Evolutionary conservation across 805 yeast species (phyloP).

Genomic region (Pichia paraexigua): DNA sequence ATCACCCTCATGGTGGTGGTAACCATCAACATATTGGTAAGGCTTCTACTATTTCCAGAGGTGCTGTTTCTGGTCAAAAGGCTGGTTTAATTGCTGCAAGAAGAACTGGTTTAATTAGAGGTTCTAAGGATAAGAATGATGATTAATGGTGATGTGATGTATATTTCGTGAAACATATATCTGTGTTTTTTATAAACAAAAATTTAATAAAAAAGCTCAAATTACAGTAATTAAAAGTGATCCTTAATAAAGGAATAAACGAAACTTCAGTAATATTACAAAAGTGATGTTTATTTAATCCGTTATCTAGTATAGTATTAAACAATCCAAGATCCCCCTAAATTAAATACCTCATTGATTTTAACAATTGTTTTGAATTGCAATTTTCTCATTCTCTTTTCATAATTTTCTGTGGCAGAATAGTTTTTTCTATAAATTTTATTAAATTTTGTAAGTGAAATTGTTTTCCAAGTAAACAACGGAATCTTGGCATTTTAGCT

Average conservation of each 20-base stretch:
- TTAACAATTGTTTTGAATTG: too few species aligned
- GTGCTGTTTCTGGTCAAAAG: slow-evolving; percentile 99
- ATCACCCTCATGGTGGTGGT: slow-evolving; percentile 99
- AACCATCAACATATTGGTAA: slow-evolving; percentile 99
- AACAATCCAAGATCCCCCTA: too few species aligned
- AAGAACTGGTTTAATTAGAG: slow-evolving; percentile 99
- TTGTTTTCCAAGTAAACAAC: too few species aligned
- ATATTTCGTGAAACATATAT: slow-evolving; percentile 2
- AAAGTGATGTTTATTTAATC: background rate
- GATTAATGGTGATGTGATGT: slow-evolving; percentile 17
- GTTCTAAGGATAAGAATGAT: slow-evolving; percentile 70
- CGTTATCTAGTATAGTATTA: too few species aligned
- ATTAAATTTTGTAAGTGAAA: too few species aligned
- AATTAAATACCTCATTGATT: too few species aligned
- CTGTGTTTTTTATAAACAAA: slow-evolving; percentile 7
- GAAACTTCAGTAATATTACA: background rate
- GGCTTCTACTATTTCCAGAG: slow-evolving; percentile 98
- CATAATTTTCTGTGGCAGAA: too few species aligned
- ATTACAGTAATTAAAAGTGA: background rate
- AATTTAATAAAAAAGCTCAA: slow-evolving; percentile 2
- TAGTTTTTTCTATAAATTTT: too few species aligned
- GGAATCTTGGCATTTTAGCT: too few species aligned
- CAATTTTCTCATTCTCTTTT: too few species aligned
- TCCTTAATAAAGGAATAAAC: too few species aligned
- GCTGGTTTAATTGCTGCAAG: slow-evolving; percentile 99